Evolutionary conservation across 2,329 filamentous ascomycete species (phyloP).

Genomic region (Cordyceps cateniannulata): DNA sequence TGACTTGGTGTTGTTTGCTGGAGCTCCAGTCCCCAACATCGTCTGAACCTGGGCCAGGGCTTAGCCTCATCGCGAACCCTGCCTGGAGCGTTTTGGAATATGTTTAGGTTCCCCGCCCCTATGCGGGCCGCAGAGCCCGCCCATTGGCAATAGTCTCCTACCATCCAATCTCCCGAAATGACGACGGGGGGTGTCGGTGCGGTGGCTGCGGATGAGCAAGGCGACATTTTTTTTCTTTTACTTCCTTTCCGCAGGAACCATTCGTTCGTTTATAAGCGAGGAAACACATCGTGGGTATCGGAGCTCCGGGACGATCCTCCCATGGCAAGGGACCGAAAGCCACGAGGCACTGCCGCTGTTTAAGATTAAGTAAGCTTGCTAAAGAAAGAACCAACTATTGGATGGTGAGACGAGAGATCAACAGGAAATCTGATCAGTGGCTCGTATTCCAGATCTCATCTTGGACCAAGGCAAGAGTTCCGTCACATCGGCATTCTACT

Average conservation of each 20-base stretch:
- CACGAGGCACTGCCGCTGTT: too few relatives aligned
- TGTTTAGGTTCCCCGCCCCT: neutral
- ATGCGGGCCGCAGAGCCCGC: neutral
- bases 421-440: neutral
- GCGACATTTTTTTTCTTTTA: too few relatives aligned
- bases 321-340: neutral
- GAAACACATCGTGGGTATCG: neutral
- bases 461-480: neutral
- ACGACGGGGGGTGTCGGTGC: neutral
- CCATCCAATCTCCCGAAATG: slow-evolving; percentile 6
- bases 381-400: too few relatives aligned
- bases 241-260: too few relatives aligned
- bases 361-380: too few relatives aligned
- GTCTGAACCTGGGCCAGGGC: too few relatives aligned
- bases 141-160: neutral
- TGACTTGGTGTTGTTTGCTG: neutral
- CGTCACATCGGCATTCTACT: too few relatives aligned
- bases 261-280: too few relatives aligned
- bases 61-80: too few relatives aligned
- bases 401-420: too few relatives aligned
- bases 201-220: neutral
- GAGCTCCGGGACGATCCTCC: neutral
- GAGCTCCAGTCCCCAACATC: too few relatives aligned
- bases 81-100: neutral
- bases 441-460: neutral